These are phyloP conservation scores for Scolecobasidium constrictum DNA, from an alignment of 2,329 filamentous ascomycete species.

Conservation along the genomic window DNA sequence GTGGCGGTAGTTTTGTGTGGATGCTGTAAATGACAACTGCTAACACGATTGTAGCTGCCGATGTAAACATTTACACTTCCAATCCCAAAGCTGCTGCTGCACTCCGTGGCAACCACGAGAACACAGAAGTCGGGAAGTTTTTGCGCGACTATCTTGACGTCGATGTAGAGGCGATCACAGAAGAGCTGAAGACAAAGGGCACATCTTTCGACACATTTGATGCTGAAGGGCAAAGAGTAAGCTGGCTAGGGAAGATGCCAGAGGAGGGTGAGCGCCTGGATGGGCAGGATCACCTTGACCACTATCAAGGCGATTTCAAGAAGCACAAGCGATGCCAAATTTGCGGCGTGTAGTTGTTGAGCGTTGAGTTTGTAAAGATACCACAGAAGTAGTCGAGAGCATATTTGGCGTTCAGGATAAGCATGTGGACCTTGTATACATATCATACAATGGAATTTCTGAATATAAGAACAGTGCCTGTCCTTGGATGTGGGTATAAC, in stretches of 20 bases:
- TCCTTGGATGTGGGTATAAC: too few relatives aligned
- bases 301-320: conserved; percentile 15
- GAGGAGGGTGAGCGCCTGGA: conserved; percentile 31
- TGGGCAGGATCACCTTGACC: conserved; percentile 32
- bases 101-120: conserved; percentile 82
- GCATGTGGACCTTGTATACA: too few relatives aligned
- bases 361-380: too few relatives aligned
- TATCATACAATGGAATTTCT: too few relatives aligned
- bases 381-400: too few relatives aligned
- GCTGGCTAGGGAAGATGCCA: conserved; percentile 33
- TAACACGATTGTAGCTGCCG: conserved; percentile 48
- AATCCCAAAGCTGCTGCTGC: conserved; percentile 50
- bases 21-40: neutral
- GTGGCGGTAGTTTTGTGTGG: neutral
- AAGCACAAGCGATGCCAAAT: conserved; percentile 14
- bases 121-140: conserved; percentile 83
- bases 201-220: conserved; percentile 19
- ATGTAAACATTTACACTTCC: conserved; percentile 93
- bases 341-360: conserved; percentile 9
- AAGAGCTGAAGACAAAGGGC: conserved; percentile 55
- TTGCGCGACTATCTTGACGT: conserved; percentile 68
- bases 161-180: conserved; percentile 67
- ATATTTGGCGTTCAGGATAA: too few relatives aligned
- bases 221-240: conserved; percentile 19
- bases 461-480: too few relatives aligned